Evolutionary conservation across 2,329 filamentous ascomycete species (phyloP).

Genomic region (Stagonosporopsis rhizophila): DNA sequence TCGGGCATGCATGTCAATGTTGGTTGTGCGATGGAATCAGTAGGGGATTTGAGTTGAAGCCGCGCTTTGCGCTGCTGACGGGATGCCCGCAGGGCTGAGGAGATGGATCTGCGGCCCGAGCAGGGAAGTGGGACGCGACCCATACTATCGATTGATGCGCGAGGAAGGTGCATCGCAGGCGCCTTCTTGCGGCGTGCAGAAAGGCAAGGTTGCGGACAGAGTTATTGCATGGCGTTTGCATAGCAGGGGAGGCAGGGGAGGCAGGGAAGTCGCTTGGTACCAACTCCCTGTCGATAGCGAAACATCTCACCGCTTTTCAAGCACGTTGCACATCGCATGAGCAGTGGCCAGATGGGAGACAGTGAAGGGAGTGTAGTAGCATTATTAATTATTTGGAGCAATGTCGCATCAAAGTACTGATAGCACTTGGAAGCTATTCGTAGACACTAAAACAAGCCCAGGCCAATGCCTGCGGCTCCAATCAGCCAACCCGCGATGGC

Average conservation of each 20-base stretch:
- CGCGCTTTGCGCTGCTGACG: slow-evolving; percentile 6
- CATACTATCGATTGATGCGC: slow-evolving; percentile 17
- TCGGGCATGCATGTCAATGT: no score
- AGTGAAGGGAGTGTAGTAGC: not conserved
- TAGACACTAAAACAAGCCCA: slow-evolving; percentile 28
- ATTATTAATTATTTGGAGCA: slow-evolving; percentile 9
- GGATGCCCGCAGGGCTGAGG: slow-evolving; percentile 5
- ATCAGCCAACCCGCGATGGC: slow-evolving; percentile 29
- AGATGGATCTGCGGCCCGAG: slow-evolving; percentile 9
- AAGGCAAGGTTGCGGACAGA: not conserved
- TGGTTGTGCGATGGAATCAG: not conserved
- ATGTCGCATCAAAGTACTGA: not conserved
- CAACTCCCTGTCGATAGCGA: not conserved
- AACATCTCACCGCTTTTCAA: not conserved
- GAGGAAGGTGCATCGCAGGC: slow-evolving; percentile 9
- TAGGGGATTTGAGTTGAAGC: no score
- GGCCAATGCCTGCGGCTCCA: slow-evolving; percentile 30
- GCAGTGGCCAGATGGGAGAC: not conserved
- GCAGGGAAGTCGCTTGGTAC: not conserved
- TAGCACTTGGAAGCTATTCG: slow-evolving; percentile 2
- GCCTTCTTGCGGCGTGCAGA: slow-evolving; percentile 2
- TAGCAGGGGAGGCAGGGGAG: not conserved
- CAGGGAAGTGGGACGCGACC: slow-evolving; percentile 7
- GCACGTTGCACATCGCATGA: not conserved
- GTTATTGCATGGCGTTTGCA: not conserved